Percentiles rank a stretch among this genome's conserved stretches.
phyloP scores from a whole-genome alignment of 2,329 filamentous ascomycete species.

The Zymoseptoria passerinii region DNA sequence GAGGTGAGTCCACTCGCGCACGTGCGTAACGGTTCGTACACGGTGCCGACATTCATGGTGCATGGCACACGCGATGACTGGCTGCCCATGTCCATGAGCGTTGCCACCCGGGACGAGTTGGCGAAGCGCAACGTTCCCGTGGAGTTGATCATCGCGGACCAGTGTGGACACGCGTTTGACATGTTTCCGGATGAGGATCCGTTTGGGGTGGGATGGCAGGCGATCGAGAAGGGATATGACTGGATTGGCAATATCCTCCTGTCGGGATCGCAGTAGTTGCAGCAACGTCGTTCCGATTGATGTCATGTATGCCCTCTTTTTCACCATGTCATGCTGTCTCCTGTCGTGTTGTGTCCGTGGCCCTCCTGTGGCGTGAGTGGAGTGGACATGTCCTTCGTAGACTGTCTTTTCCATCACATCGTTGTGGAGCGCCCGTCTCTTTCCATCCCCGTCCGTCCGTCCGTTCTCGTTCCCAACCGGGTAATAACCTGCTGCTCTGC shows the following conservation, averaged over 20 bases:
- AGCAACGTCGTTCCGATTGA: no score
- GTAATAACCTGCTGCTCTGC: no score
- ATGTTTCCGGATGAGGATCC: conserved; percentile 1
- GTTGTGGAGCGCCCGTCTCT: no score
- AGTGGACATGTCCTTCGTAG: no score
- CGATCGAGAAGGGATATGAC: not conserved
- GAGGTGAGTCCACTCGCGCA: not conserved
- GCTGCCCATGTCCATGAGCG: not conserved
- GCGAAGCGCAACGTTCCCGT: not conserved
- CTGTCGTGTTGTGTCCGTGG: no score
- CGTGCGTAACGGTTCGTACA: not conserved
- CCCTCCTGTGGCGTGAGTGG: no score
- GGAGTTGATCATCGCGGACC: not conserved
- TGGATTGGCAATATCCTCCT: not conserved
- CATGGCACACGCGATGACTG: not conserved
- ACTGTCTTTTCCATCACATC: no score
- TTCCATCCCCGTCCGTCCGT: no score
- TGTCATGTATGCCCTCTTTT: no score
- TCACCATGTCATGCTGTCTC: no score
- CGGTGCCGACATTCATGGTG: not conserved
- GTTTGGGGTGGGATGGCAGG: not conserved
- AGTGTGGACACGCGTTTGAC: conserved; percentile 2
- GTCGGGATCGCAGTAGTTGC: not conserved
- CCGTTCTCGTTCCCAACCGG: no score
- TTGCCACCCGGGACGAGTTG: not conserved